phyloP scores from a whole-genome alignment of 2,329 filamentous ascomycete species.

The Ascochyta clinopodiicola region DNA sequence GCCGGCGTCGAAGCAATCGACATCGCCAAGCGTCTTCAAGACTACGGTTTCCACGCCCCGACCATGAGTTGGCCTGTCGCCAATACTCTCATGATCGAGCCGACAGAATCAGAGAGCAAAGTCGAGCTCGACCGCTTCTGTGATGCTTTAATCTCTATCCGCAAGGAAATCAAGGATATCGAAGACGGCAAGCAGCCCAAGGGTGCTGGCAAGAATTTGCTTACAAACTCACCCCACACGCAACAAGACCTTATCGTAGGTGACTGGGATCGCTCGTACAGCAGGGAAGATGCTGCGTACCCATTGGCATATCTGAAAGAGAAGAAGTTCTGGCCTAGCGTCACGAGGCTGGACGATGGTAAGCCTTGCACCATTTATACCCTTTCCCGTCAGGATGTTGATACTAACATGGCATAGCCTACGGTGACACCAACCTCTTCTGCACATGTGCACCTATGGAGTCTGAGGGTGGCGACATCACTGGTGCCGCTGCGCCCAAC shows the following conservation, averaged over 20 bases:
- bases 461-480: constrained; percentile 36
- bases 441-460: constrained; percentile 91
- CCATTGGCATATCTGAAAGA: constrained; percentile 81
- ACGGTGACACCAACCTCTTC: constrained; percentile 91
- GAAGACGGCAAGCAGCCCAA: constrained; percentile 79
- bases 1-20: constrained; percentile 90
- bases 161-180: constrained; percentile 81
- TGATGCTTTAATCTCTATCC: constrained; percentile 85
- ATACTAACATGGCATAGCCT: constrained; percentile 63
- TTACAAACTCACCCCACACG: constrained; percentile 89
- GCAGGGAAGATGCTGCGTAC: constrained; percentile 83
- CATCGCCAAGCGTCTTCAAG: constrained; percentile 93
- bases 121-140: constrained; percentile 93
- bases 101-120: constrained; percentile 91
- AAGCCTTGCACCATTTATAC: constrained; percentile 46
- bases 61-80: constrained; percentile 97
- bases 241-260: constrained; percentile 77
- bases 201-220: constrained; percentile 71
- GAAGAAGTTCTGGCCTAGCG: constrained; percentile 97
- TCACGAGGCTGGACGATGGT: constrained; percentile 88
- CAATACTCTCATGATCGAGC: constrained; percentile 97
- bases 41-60: constrained; percentile 96
- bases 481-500: constrained; percentile 41
- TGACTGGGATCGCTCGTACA: constrained; percentile 85
- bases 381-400: too few species aligned